These are phyloP conservation scores for Taiozyma sp. DNA, from an alignment of 1,139 yeast genomes.

Conservation along the genomic window DNA sequence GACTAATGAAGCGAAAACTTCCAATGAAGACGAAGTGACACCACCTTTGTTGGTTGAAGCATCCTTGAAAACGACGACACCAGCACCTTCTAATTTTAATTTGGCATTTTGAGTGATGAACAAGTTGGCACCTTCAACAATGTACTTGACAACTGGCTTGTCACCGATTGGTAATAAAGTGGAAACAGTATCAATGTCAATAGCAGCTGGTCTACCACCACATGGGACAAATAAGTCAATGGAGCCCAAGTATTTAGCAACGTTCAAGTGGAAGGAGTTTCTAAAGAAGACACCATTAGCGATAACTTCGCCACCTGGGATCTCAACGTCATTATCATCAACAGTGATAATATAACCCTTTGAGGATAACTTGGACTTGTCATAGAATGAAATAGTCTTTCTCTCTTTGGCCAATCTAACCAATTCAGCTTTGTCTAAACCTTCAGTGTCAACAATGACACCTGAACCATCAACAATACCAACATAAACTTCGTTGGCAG, in stretches of 20 bases:
- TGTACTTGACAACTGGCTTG: conserved; percentile 71
- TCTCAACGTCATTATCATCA: conserved; percentile 72
- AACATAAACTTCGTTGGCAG: conserved; percentile 69
- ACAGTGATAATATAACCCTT: conserved; percentile 81
- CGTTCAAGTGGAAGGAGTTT: conserved; percentile 79
- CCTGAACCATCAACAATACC: conserved; percentile 96
- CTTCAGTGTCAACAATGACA: conserved; percentile 86
- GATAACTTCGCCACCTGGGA: conserved; percentile 73
- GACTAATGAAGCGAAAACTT: conserved; percentile 90
- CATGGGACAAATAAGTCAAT: conserved; percentile 91
- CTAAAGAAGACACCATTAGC: conserved; percentile 90
- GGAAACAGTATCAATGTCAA: conserved; percentile 79
- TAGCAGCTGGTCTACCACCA: conserved; percentile 98
- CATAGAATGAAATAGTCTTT: conserved; percentile 68
- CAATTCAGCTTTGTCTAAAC: conserved; percentile 77
- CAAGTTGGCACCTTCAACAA: conserved; percentile 96
- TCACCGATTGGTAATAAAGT: conserved; percentile 70
- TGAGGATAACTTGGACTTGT: conserved; percentile 57
- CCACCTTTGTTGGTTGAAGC: conserved; percentile 99
- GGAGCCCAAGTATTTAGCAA: conserved; percentile 61
- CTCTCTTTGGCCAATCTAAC: conserved; percentile 73
- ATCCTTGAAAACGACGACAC: conserved; percentile 84
- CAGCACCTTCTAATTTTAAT: conserved; percentile 77
- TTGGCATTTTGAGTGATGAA: conserved; percentile 95
- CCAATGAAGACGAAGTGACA: conserved; percentile 93